phyloP scores from a whole-genome alignment of 1,284 basidiomycete species.

The Mycosarcoma mackinlayi region DNA sequence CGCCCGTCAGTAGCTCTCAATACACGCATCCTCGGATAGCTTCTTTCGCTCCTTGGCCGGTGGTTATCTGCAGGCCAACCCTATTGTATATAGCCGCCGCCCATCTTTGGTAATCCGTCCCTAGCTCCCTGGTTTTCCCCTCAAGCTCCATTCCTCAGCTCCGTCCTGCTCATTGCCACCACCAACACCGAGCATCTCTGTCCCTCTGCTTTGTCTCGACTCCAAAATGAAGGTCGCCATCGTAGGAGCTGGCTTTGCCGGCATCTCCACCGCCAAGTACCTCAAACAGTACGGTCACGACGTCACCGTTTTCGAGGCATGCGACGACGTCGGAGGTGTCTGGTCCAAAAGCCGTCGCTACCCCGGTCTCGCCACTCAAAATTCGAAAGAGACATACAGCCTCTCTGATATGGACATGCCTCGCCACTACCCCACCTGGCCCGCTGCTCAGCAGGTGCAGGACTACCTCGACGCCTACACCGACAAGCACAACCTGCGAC shows the following conservation, averaged over 20 bases:
- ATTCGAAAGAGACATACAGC: slow-evolving; percentile 60
- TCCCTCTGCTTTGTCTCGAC: neutral
- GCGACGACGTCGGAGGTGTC: slow-evolving; percentile 46
- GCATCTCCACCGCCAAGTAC: slow-evolving; percentile 50
- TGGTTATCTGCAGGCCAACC: neutral
- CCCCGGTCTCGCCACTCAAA: slow-evolving; percentile 57
- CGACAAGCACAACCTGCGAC: slow-evolving; percentile 46
- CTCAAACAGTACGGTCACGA: slow-evolving; percentile 50
- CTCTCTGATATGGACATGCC: slow-evolving; percentile 60
- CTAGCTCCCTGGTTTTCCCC: neutral
- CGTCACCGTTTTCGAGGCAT: slow-evolving; percentile 42
- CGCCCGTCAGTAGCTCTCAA: too few relatives aligned
- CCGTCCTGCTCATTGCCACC: too few relatives aligned
- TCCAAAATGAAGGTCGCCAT: slow-evolving; percentile 40
- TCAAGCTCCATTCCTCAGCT: neutral
- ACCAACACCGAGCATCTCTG: neutral
- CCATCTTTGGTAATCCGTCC: neutral
- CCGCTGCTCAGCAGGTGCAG: slow-evolving; percentile 55
- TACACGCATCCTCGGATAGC: too few relatives aligned
- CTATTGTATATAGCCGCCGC: slow-evolving; percentile 22
- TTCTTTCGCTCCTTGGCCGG: neutral
- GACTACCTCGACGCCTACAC: slow-evolving; percentile 52
- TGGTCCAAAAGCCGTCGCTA: slow-evolving; percentile 53
- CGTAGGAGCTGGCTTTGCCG: slow-evolving; percentile 51
- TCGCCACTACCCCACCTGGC: slow-evolving; percentile 55